Evolutionary conservation across 2,329 filamentous ascomycete genomes (phyloP).

Genomic region (Blumeria graminis): DNA sequence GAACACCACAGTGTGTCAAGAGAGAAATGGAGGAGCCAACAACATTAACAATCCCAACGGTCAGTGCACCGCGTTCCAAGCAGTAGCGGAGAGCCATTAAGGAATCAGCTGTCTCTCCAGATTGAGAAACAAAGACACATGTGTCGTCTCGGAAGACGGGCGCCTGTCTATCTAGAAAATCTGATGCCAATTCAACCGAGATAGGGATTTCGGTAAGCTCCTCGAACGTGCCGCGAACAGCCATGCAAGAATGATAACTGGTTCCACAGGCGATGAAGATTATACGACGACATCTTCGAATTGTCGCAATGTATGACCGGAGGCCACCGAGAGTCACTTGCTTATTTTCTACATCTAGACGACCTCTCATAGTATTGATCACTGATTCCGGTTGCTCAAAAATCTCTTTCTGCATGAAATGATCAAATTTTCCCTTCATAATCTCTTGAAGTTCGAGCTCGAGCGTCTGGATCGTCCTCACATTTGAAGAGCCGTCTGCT

Average conservation of each 20-base stretch:
- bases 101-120: constrained; percentile 93
- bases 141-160: constrained; percentile 99
- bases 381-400: constrained; percentile 99
- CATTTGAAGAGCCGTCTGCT: constrained; percentile 87
- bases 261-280: constrained; percentile 99
- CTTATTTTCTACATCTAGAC: constrained; percentile 82
- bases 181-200: constrained; percentile 84
- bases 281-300: constrained; percentile 85
- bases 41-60: constrained; percentile 94
- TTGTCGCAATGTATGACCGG: constrained; percentile 87
- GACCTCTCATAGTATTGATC: constrained; percentile 98
- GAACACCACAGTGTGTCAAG: constrained; percentile 97
- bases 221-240: constrained; percentile 90
- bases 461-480: constrained; percentile 92
- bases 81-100: constrained; percentile 95
- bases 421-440: constrained; percentile 99
- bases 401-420: constrained; percentile 99
- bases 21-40: constrained; percentile 97
- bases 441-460: constrained; percentile 99
- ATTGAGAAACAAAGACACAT: constrained; percentile 96
- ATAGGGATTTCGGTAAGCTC: constrained; percentile 97
- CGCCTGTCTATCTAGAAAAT: constrained; percentile 90
- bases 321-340: constrained; percentile 87
- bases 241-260: constrained; percentile 98
- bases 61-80: constrained; percentile 87